Evolutionary conservation across 1,139 yeast genomes (phyloP), one percentile per base, ranked within the genome.

Genomic region (Candida sanyaensis): DNA sequence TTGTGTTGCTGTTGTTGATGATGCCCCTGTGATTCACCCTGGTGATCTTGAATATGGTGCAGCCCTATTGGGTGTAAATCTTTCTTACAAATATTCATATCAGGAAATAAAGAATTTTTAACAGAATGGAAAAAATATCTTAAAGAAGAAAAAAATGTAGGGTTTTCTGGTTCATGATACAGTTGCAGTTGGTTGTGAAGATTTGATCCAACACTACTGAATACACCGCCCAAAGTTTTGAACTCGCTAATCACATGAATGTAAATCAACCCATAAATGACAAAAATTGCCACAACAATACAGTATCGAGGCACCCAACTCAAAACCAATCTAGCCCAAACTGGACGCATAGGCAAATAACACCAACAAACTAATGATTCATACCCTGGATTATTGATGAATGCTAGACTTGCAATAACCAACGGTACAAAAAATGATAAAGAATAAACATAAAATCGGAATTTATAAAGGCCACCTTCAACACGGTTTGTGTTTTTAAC

Each of bases 301-400:
- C 81, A 64, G 63, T 84, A 90, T 41, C 97, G 74, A 2, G 96
- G 93, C 1, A 82, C 84, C 96, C 96, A 91, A 54, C 92, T 81
- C 45, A 91, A 70, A 1, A 77, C 91, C 43, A 87, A 63, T 49
- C 91, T 75, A 62, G 83, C 85, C 96, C 96, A 90, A 9, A 78
- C 63, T 0, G 96, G 96, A 2, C 71, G 57, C 46, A 83, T 80
- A 0, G 96, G 93, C 46, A 91, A 69, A 62, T 87, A 90, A 62
- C 96, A 86, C 92, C 93, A 88, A 49, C 89, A 83, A 42, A 86
- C 82, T 53, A 81, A 77, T 13, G 88, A 81, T 33, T 68, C 64
- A 60, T 86, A 88, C 0, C 90, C 89, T 31, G 75, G 69, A 3
- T 55, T 55, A 43, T 61, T 55, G 32, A 86, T 78, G 60, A 87